phyloP scores from a whole-genome alignment of 768 basidiomycete species.

The Xerocomellus amylosporus region DNA sequence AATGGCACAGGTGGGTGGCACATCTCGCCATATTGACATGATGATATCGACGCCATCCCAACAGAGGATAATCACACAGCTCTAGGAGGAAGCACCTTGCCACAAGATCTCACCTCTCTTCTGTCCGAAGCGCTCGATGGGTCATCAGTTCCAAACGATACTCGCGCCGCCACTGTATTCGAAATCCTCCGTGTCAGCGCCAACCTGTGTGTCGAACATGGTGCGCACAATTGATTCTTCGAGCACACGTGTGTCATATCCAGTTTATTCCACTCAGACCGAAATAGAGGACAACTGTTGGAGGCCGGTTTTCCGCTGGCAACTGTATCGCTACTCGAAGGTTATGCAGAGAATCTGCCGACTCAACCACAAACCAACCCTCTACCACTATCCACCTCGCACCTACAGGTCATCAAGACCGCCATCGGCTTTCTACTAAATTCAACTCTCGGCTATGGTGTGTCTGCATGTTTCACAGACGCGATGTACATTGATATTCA shows the following conservation, averaged over 20 bases:
- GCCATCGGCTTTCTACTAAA: conserved; percentile 79
- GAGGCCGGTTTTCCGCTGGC: conserved; percentile 70
- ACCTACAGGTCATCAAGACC: conserved; percentile 73
- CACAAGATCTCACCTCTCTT: conserved; percentile 61
- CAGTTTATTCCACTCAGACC: conserved; percentile 46
- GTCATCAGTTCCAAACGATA: conserved; percentile 41
- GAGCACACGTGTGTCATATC: conserved; percentile 2
- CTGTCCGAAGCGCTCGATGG: conserved; percentile 54
- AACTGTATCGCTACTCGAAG: conserved; percentile 64
- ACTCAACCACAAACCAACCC: conserved; percentile 37
- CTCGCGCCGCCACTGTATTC: conserved; percentile 51
- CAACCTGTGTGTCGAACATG: conserved; percentile 83
- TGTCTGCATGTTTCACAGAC: conserved; percentile 18
- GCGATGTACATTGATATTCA: conserved; percentile 1
- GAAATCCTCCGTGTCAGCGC: conserved; percentile 78
- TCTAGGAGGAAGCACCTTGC: conserved; percentile 63
- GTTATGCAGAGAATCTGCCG: conserved; percentile 52
- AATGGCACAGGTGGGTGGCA: conserved; percentile 46
- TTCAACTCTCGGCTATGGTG: conserved; percentile 74
- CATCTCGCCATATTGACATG: not conserved
- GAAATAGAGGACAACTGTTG: conserved; percentile 66
- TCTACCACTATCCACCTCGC: conserved; percentile 51
- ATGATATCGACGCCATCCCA: conserved; percentile 19
- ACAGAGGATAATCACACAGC: conserved; percentile 69
- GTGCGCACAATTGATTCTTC: conserved; percentile 36